Percentiles rank a stretch among this genome's conserved stretches.
These are phyloP conservation scores for Ophiostoma ulmi DNA, from an alignment of 2,329 filamentous ascomycete species.

Conservation along the genomic window DNA sequence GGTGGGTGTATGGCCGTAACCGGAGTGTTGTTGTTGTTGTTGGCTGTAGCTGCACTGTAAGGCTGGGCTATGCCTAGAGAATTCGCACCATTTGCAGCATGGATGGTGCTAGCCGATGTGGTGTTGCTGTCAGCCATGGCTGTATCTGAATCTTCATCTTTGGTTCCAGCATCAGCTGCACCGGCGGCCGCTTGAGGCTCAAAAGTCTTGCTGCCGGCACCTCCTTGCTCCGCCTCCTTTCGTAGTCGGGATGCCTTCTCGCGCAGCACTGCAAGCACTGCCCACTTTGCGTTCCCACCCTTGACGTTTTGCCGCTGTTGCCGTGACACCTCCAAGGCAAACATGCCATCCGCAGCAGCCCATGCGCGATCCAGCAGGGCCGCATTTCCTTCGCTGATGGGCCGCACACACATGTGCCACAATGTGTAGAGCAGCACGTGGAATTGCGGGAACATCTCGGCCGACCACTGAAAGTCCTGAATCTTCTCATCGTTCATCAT, in stretches of 20 bases:
- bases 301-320: slow-evolving; percentile 21
- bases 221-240: not conserved
- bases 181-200: not conserved
- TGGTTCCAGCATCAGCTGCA: not conserved
- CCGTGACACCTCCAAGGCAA: slow-evolving; percentile 24
- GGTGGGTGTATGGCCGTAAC: not conserved
- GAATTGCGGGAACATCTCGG: slow-evolving; percentile 40
- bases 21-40: not conserved
- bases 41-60: not conserved
- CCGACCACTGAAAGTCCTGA: slow-evolving; percentile 37
- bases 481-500: slow-evolving; percentile 38
- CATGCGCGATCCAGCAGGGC: slow-evolving; percentile 34
- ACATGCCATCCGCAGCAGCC: slow-evolving; percentile 29
- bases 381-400: slow-evolving; percentile 26
- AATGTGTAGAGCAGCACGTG: slow-evolving; percentile 42
- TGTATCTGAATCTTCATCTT: not conserved
- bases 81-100: not conserved
- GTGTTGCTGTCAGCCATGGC: not conserved
- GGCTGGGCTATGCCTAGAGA: not conserved
- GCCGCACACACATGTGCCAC: slow-evolving; percentile 41
- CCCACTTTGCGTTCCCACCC: slow-evolving; percentile 32
- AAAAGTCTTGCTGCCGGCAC: not conserved
- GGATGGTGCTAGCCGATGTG: too few species aligned
- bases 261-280: slow-evolving; percentile 33
- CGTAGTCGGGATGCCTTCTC: slow-evolving; percentile 32